Base-by-base conservation (phyloP, 495 filamentous ascomycete genomes). In the Penicillium odoratum region DNA sequence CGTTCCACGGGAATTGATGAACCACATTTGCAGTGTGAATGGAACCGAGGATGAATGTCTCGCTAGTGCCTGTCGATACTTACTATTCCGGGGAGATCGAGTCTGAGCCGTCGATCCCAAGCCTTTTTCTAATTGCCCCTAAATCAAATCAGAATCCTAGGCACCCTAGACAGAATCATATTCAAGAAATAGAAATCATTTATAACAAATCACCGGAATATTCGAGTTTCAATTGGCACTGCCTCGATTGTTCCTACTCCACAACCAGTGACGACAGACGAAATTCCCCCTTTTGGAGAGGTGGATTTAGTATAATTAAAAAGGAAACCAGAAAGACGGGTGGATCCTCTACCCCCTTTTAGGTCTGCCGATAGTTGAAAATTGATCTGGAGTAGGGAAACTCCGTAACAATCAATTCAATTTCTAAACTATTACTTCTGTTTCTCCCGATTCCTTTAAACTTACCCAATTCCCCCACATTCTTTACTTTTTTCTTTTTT, bases 41-140 rank as follows among this genome's bases (percentile, higher is more conserved):
- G 46, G 45, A 47, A 42, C 28, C 55, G 33, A 48, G 25, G 15
- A 48, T 34, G 40, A 30, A 52, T 28, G 25, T 45, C 31, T 51
- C 31, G 56, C 60, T 59, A 58, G 59, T 69, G 57, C 61, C 64
- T 67, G 67, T 67, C 67, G 67, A 65, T 67, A 60, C 60, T 54
- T 69, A 59, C 67, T 67, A 18, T n/a, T 51, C 30, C 60, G 38
- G 66, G 46, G 18, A 26, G 7, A 28, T 10, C 62, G 46, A 49
- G 45, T 21, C 45, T 57, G 47, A 36, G 34, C 18, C 42, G 45
- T 40, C 56, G 45, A 44, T 55, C 34, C 26, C 54, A 56, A 33
- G 42, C 40, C 52, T 29, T 5, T 40, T 51, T 26, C 4, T 18
- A 18, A 15, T 3, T 36, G 7, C 3, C 33, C 33, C 33, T 36